Percentiles rank a stretch among this genome's conserved stretches.
Conservation (phyloP, 1,284 basidiomycete genomes). For the Moesziomyces globuligerus region DNA sequence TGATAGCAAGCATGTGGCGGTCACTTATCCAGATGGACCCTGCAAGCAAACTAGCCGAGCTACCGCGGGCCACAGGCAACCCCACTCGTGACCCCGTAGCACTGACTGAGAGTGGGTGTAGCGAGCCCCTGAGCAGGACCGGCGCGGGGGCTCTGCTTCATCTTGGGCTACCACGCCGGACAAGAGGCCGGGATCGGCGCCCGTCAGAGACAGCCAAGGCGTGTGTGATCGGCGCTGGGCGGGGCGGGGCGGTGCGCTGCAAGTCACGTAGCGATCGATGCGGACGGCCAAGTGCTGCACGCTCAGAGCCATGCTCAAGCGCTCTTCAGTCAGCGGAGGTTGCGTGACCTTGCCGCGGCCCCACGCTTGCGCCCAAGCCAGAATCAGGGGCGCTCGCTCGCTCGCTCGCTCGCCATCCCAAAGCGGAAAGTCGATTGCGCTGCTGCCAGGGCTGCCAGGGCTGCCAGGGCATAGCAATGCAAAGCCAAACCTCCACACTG, state of each 20-base stretch:
- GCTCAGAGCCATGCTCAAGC: neutral
- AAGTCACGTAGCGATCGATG: neutral
- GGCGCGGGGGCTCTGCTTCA: neutral
- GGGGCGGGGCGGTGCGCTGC: too few species aligned
- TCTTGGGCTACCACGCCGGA: neutral
- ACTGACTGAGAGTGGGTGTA: too few species aligned
- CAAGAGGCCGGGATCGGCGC: neutral
- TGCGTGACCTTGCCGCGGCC: conserved; percentile 23
- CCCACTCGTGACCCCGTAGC: too few species aligned
- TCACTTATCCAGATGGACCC: too few species aligned
- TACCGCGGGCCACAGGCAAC: too few species aligned
- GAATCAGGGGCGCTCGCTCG: neutral
- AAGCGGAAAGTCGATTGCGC: conserved; percentile 21
- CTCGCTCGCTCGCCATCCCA: conserved; percentile 19
- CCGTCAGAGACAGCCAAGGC: neutral
- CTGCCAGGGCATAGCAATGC: too few species aligned
- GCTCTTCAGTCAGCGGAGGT: conserved; percentile 7
- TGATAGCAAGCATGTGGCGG: too few species aligned
- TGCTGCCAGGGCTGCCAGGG: too few species aligned
- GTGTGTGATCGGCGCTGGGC: too few species aligned
- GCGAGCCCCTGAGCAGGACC: neutral
- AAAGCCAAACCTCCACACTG: too few species aligned
- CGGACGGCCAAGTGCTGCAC: too few species aligned
- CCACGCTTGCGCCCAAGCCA: neutral
- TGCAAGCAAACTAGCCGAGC: too few species aligned